Evolutionary conservation across 139 green algal species (phyloP).

Genomic region (Chlorella sorokiniana): DNA sequence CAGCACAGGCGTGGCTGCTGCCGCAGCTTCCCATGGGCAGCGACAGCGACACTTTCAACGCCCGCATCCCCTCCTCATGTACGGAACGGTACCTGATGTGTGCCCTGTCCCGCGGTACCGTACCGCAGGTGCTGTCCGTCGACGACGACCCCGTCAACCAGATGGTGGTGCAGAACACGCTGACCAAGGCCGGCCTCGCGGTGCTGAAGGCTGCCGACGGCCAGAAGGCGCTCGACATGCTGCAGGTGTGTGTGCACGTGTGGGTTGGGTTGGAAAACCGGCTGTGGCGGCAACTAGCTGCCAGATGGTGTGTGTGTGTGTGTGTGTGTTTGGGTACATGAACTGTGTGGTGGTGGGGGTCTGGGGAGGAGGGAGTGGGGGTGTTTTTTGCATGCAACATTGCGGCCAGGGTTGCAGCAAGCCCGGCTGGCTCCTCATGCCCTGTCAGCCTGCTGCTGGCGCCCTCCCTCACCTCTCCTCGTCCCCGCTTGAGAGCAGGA

Average conservation of each 20-base stretch:
- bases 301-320: not conserved
- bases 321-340: not conserved
- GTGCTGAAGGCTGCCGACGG: slow-evolving; percentile 50
- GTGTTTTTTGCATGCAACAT: too few species aligned
- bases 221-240: slow-evolving; percentile 44
- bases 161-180: slow-evolving; percentile 71
- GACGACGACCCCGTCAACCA: slow-evolving; percentile 73
- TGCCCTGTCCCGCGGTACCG: not conserved
- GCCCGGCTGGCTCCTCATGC: too few species aligned
- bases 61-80: too few species aligned
- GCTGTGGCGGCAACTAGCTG: not conserved
- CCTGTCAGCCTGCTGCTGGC: not conserved
- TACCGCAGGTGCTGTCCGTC: slow-evolving; percentile 55
- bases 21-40: too few species aligned
- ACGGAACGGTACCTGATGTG: too few species aligned
- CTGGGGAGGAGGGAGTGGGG: too few species aligned
- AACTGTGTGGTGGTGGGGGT: too few species aligned
- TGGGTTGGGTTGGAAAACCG: not conserved
- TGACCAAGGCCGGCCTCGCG: slow-evolving; percentile 54
- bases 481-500: not conserved
- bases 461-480: too few species aligned
- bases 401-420: too few species aligned
- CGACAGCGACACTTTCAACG: too few species aligned
- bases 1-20: too few species aligned
- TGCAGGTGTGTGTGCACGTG: slow-evolving; percentile 1